Evolutionary conservation across 345 rosid genomes (phyloP).

Genomic region (Populus ilicifolia): DNA sequence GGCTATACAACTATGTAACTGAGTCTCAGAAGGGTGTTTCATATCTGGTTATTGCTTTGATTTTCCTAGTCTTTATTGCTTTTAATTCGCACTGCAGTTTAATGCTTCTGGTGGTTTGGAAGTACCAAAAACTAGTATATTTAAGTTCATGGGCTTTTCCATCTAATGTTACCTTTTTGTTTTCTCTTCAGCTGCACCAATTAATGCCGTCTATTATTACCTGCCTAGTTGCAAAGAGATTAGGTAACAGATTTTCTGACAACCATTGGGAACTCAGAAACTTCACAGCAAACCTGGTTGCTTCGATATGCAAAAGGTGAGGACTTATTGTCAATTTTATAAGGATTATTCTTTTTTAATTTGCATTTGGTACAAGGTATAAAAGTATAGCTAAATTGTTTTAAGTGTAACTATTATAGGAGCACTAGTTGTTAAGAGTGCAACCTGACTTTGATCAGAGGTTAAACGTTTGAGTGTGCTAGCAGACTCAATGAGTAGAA

Average conservation of each 20-base stretch:
- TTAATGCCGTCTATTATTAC: slow-evolving; percentile 72
- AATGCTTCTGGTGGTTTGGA: neutral
- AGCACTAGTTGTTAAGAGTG: too few species aligned
- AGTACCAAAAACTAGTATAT: neutral
- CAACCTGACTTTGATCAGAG: too few species aligned
- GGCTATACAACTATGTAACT: neutral
- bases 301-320: slow-evolving; percentile 74
- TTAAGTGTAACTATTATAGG: too few species aligned
- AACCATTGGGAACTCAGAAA: slow-evolving; percentile 83
- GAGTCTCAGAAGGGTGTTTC: neutral
- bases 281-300: slow-evolving; percentile 58
- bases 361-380: too few species aligned
- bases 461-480: too few species aligned
- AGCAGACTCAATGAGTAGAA: too few species aligned
- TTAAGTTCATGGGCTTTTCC: neutral
- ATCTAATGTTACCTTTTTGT: neutral
- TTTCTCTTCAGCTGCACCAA: slow-evolving; percentile 65
- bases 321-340: neutral
- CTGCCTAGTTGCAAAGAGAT: slow-evolving; percentile 67
- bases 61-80: neutral
- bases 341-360: neutral
- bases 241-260: slow-evolving; percentile 62
- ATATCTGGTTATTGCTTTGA: neutral
- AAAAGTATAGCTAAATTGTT: too few species aligned
- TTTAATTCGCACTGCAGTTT: neutral